A percentile compares a stretch with the other conserved stretches of the same genome.
Evolutionary conservation across 2,329 filamentous ascomycete genomes (phyloP).

Genomic region (Botrytis medusae): DNA sequence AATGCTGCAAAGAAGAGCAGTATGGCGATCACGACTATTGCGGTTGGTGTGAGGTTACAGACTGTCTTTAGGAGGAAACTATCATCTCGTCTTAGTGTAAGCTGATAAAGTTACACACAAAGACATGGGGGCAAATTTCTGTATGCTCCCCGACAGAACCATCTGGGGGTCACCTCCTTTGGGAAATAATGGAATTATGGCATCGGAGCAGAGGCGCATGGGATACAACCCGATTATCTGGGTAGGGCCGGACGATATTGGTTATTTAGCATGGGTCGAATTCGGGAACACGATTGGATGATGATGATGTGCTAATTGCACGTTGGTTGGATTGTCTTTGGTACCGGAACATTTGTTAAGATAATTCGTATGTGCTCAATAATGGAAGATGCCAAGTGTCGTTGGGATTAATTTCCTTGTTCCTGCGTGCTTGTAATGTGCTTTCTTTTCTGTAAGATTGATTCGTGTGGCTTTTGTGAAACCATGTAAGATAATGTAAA

Average conservation of each 20-base stretch:
- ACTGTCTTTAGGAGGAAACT: slow-evolving; percentile 30
- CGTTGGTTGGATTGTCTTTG: not conserved
- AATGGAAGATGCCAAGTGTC: not conserved
- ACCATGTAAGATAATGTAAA: not conserved
- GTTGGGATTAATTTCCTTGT: not conserved
- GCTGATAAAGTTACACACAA: slow-evolving; percentile 1
- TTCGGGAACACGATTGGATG: not conserved
- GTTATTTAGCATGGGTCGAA: not conserved
- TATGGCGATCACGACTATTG: slow-evolving; percentile 52
- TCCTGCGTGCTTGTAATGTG: slow-evolving; percentile 5
- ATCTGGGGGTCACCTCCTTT: not conserved
- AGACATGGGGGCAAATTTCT: not conserved
- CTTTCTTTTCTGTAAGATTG: not conserved
- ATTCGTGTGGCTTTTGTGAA: not conserved
- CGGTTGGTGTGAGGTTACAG: slow-evolving; percentile 45
- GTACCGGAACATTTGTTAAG: not conserved
- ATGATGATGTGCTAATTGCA: not conserved
- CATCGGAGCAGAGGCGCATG: slow-evolving; percentile 4
- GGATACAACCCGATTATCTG: slow-evolving; percentile 3
- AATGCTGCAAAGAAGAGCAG: slow-evolving; percentile 52
- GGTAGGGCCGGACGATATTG: not conserved
- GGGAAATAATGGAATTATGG: slow-evolving; percentile 9
- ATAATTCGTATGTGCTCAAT: not conserved
- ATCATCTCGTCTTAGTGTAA: not conserved
- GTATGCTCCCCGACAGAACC: not conserved